phyloP scores from a whole-genome alignment of 1,284 basidiomycete genomes.

The Vanrija pseudolonga region DNA sequence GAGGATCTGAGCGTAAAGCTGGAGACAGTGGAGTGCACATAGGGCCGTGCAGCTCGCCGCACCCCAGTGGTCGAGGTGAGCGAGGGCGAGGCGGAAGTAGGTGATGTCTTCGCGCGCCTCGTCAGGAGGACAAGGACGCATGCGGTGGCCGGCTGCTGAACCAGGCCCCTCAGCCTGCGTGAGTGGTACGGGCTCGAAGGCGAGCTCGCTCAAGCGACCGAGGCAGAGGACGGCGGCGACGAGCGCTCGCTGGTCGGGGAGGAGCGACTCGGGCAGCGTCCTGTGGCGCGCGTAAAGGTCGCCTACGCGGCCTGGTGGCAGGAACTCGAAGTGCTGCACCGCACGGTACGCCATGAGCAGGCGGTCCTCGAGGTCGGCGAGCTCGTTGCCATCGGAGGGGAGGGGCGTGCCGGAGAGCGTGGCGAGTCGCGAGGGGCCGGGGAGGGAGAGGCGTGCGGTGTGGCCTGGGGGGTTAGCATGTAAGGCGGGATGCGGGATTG shows the following conservation, averaged over 20 bases:
- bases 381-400: neutral
- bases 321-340: slow-evolving; percentile 18
- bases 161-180: too few relatives aligned
- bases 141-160: neutral
- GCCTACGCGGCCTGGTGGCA: slow-evolving; percentile 2
- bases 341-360: slow-evolving; percentile 11
- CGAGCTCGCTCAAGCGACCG: slow-evolving; percentile 13
- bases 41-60: slow-evolving; percentile 21
- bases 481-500: neutral
- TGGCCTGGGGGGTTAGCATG: slow-evolving; percentile 8
- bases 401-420: slow-evolving; percentile 1
- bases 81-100: slow-evolving; percentile 25
- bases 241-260: slow-evolving; percentile 23
- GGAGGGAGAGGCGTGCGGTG: slow-evolving; percentile 9
- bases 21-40: slow-evolving; percentile 29
- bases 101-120: slow-evolving; percentile 26
- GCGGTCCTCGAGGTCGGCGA: slow-evolving; percentile 14
- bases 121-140: slow-evolving; percentile 1
- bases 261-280: slow-evolving; percentile 19
- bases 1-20: slow-evolving; percentile 18
- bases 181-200: neutral
- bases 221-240: slow-evolving; percentile 23
- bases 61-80: slow-evolving; percentile 21
- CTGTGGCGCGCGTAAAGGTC: slow-evolving; percentile 22
- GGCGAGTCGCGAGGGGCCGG: slow-evolving; percentile 4